These are phyloP conservation scores for Hyparrhenia diplandra DNA, from an alignment of 176 grass and related monocot genomes.

Conservation along the genomic window DNA sequence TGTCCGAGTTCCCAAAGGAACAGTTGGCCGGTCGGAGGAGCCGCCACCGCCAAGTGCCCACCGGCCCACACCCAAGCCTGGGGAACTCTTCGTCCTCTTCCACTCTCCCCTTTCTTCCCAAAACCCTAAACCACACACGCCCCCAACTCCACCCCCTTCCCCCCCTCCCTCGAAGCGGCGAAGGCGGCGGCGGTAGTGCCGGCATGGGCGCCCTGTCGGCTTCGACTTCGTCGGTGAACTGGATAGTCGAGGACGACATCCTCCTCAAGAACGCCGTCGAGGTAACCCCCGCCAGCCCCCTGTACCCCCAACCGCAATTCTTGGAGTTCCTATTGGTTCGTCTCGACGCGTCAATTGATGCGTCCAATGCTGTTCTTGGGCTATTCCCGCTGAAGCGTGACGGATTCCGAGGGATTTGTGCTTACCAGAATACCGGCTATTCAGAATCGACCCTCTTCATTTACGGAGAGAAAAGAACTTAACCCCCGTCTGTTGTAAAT, in stretches of 20 bases:
- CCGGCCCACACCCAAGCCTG: too few relatives aligned
- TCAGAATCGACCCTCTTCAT: too few relatives aligned
- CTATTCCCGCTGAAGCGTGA: not conserved
- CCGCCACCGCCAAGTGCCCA: too few relatives aligned
- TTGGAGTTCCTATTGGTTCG: not conserved
- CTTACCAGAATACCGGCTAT: not conserved
- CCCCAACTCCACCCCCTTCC: not conserved
- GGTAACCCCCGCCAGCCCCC: slow-evolving; percentile 24
- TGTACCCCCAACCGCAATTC: not conserved
- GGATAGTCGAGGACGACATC: slow-evolving; percentile 68
- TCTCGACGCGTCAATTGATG: not conserved
- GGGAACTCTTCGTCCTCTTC: not conserved
- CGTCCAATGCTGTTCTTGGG: not conserved
- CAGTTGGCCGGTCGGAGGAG: too few relatives aligned
- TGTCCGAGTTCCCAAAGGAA: too few relatives aligned
- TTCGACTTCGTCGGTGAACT: slow-evolving; percentile 42
- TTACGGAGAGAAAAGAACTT: too few relatives aligned
- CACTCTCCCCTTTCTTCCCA: not conserved
- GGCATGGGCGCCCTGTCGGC: slow-evolving; percentile 61
- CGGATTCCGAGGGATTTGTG: not conserved
- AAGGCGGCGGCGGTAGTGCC: not conserved
- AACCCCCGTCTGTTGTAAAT: too few relatives aligned
- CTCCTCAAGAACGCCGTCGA: slow-evolving; percentile 80
- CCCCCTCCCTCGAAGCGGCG: not conserved
- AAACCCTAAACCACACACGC: slow-evolving; percentile 45